Base-by-base conservation (phyloP, 345 rosid genomes). In the Camelina hispida region DNA sequence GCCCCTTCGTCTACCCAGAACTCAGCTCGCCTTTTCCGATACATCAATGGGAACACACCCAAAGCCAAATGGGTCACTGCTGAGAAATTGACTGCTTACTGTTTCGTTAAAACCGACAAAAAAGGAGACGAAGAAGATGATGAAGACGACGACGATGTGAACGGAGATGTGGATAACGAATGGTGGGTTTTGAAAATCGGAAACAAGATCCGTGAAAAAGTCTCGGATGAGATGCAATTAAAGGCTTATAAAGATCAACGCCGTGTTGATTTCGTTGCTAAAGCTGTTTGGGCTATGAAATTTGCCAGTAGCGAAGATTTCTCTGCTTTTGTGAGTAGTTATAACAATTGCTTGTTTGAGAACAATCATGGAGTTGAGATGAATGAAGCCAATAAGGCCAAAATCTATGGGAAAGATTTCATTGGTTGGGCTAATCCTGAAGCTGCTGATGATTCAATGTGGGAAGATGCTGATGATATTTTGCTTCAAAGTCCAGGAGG, bases 381-480 rank as follows among this genome's bases (percentile, higher is more conserved):
- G 4, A 95, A 86, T 64, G 98, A 90, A 3, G 94, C 85, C 2
- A 93, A 88, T 78, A 86, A 86, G 69, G 77, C 87, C 0, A 95
- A 93, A 81, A 85, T 95, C 42, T 95, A 84, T 13, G 98, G 99
- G 54, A 93, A 95, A 81, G 98, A 95, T 77, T 95, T 95, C 76
- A 82, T 89, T 37, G 92, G 90, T 20, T 91, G 97, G 97, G 97
- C 85, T 2, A 87, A 89, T 48, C 99, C 98, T 5, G 93, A 89
- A 37, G 88, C 76, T 54, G 98, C 99, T n/a, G 99, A 95, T 79
- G 99, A 95, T 81, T 95, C 98, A 0, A 81, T 92, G 87, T 95
- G 99, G 99, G 98, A 95, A 69, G 99, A 95, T 74, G 99, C 98
- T 7, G 99, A 93, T 43, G 96, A 89, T 65, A 78, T 81, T 63